These are phyloP conservation scores for Quercus ilex DNA, from an alignment of 306 rosid genomes.

Conservation along the genomic window DNA sequence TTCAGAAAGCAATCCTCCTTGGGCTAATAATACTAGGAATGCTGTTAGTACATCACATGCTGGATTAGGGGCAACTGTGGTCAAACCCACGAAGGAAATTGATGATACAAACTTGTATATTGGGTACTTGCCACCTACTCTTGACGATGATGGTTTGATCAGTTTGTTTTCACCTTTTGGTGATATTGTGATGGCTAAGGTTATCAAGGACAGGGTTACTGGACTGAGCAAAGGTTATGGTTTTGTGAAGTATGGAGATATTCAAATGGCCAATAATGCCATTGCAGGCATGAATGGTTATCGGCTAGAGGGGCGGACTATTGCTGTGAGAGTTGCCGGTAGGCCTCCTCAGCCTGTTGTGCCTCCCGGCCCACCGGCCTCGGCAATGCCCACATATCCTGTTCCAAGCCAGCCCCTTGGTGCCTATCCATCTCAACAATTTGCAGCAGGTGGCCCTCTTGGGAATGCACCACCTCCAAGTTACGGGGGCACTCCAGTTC, in stretches of 20 bases:
- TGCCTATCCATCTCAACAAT: constrained; percentile 91
- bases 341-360: constrained; percentile 94
- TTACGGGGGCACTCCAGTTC: constrained; percentile 66
- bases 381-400: constrained; percentile 71
- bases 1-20: constrained; percentile 84
- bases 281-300: constrained; percentile 86
- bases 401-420: constrained; percentile 68
- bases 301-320: constrained; percentile 88
- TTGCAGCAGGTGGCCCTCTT: constrained; percentile 68
- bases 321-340: constrained; percentile 98
- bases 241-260: constrained; percentile 87
- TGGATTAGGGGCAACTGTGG: constrained; percentile 63
- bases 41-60: constrained; percentile 45
- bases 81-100: constrained; percentile 72
- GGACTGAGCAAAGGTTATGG: constrained; percentile 96
- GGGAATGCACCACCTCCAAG: constrained; percentile 66
- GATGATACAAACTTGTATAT: constrained; percentile 95
- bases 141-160: constrained; percentile 87
- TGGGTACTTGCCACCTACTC: constrained; percentile 91
- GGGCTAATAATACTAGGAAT: constrained; percentile 61
- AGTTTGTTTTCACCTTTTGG: constrained; percentile 87
- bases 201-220: constrained; percentile 77
- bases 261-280: constrained; percentile 91
- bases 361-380: constrained; percentile 83
- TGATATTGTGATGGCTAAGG: constrained; percentile 96